Conservation (phyloP, 2,329 filamentous ascomycete species). For the Sporothrix mexicana region DNA sequence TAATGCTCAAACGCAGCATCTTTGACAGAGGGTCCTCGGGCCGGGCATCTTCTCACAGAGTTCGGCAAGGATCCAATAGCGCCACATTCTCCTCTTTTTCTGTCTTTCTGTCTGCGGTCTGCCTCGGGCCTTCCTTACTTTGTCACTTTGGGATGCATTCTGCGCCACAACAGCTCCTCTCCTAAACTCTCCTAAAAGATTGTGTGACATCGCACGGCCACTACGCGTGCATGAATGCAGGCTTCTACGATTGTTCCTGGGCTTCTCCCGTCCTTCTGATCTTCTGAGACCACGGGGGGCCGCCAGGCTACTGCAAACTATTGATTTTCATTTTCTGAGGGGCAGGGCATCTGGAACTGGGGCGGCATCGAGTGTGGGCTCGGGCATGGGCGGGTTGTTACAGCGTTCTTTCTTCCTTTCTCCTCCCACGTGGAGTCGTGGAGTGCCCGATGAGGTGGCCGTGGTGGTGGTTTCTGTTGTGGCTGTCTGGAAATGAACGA, state of each 20-base stretch:
- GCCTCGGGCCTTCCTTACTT: background rate
- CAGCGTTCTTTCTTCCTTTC: background rate
- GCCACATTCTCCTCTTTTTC: background rate
- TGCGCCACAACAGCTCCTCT: background rate
- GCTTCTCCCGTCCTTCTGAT: conserved; percentile 6
- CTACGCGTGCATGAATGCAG: background rate
- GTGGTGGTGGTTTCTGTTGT: background rate
- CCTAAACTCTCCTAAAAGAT: no score
- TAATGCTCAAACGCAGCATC: background rate
- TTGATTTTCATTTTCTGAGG: background rate
- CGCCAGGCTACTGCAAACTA: background rate
- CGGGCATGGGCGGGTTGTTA: no score
- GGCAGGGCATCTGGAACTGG: background rate
- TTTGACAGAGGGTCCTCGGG: background rate
- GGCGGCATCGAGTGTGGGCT: background rate
- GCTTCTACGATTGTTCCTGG: conserved; percentile 10
- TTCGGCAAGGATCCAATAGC: background rate
- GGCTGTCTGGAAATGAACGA: background rate
- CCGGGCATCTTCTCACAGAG: background rate
- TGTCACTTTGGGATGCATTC: background rate
- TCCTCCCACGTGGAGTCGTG: background rate
- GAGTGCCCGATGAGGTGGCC: background rate
- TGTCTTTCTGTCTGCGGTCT: background rate
- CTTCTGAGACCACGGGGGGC: background rate
- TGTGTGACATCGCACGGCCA: background rate